A percentile compares a stretch with the other conserved stretches of the same genome.
These are phyloP conservation scores for Trifolium pratense DNA, from an alignment of 306 rosid genomes.

Conservation along the genomic window DNA sequence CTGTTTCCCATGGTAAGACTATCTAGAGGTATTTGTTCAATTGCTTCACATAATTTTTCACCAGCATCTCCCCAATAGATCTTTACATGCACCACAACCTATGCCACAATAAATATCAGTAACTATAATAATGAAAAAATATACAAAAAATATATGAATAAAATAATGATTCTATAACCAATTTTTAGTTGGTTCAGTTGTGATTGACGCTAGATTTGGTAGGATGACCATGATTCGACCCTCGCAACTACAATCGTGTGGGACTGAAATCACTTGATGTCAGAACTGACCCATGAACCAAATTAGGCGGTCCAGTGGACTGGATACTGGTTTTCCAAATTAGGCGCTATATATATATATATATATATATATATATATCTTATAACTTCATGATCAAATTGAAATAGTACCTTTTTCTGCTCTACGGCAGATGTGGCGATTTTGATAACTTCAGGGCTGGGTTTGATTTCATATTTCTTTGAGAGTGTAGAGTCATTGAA, in stretches of 20 bases:
- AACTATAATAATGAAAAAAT: neutral
- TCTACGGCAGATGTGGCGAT: constrained; percentile 49
- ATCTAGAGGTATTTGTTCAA: constrained; percentile 62
- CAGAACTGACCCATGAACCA: too few species aligned
- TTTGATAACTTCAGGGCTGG: constrained; percentile 58
- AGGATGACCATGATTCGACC: too few species aligned
- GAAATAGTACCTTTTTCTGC: constrained; percentile 59
- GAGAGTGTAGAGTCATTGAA: constrained; percentile 51
- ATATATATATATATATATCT: too few species aligned
- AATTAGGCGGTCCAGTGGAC: too few species aligned
- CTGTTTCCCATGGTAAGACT: constrained; percentile 73
- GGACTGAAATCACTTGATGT: too few species aligned
- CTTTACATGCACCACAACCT: constrained; percentile 71
- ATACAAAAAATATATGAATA: neutral
- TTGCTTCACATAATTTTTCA: constrained; percentile 50
- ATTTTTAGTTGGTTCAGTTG: too few species aligned
- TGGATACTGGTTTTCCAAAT: too few species aligned
- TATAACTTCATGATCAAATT: neutral
- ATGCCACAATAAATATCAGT: constrained; percentile 26
- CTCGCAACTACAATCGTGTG: too few species aligned
- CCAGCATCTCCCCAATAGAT: constrained; percentile 62
- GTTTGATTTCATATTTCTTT: constrained; percentile 73
- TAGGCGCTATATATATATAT: too few species aligned
- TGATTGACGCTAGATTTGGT: too few species aligned
- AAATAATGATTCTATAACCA: neutral